Percentiles rank a stretch among this genome's conserved stretches.
Evolutionary conservation across 768 basidiomycete species (phyloP).

Genomic region (Russula emetica): DNA sequence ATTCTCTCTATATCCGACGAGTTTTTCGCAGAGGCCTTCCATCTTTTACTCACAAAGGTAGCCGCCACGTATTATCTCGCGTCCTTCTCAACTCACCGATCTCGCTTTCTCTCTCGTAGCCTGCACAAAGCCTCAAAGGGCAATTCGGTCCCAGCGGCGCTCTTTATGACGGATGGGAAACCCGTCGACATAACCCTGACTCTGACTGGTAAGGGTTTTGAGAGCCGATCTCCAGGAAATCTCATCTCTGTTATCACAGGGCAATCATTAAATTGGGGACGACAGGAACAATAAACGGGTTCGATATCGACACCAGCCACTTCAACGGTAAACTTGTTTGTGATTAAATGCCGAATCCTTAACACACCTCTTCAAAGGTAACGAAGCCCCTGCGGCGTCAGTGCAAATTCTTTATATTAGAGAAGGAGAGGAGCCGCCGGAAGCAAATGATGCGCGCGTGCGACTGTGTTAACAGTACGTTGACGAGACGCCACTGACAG

Average conservation of each 20-base stretch:
- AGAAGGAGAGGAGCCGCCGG: constrained; percentile 40
- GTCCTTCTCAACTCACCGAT: constrained; percentile 2
- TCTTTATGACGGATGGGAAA: constrained; percentile 93
- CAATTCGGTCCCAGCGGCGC: constrained; percentile 97
- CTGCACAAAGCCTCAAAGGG: constrained; percentile 86
- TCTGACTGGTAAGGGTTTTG: constrained; percentile 70
- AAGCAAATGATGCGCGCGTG: constrained; percentile 51
- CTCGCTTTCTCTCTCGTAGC: constrained; percentile 42
- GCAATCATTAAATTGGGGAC: constrained; percentile 87
- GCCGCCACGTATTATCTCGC: constrained; percentile 4
- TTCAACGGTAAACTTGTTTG: constrained; percentile 64
- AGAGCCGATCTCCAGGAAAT: not conserved
- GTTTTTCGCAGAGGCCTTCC: constrained; percentile 86
- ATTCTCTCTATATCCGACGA: constrained; percentile 84
- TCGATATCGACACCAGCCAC: constrained; percentile 93
- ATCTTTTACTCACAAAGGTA: constrained; percentile 81
- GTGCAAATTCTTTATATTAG: constrained; percentile 55
- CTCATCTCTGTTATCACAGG: constrained; percentile 42
- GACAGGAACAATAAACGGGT: constrained; percentile 65
- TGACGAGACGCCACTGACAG: not conserved
- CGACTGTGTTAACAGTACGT: constrained; percentile 29
- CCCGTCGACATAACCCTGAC: constrained; percentile 77
- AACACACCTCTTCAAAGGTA: constrained; percentile 46
- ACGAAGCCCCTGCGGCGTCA: constrained; percentile 81
- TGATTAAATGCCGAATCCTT: not conserved